These are phyloP conservation scores for Sesbania bispinosa DNA, from an alignment of 306 rosid genomes.

Conservation along the genomic window DNA sequence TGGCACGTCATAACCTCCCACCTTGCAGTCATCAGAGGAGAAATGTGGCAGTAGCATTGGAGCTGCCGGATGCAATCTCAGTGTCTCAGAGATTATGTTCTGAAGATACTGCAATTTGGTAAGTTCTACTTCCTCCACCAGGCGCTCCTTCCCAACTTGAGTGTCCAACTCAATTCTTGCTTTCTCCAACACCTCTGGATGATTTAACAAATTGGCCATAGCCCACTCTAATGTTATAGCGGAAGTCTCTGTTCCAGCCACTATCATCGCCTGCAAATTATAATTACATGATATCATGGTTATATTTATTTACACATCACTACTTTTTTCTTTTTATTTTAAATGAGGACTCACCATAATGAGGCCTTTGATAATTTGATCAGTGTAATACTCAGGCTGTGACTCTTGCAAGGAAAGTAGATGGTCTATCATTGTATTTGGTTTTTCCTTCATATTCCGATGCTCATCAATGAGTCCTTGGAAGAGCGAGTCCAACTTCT, in stretches of 20 bases:
- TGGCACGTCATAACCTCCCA: conserved; percentile 46
- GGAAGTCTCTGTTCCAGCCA: conserved; percentile 61
- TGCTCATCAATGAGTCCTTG: conserved; percentile 64
- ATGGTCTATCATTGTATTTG: conserved; percentile 50
- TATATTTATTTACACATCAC: neutral
- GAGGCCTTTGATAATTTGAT: conserved; percentile 60
- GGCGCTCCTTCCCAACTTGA: conserved; percentile 34
- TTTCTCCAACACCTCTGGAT: conserved; percentile 41
- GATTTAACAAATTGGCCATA: conserved; percentile 44
- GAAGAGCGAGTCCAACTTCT: conserved; percentile 33
- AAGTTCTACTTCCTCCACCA: conserved; percentile 45
- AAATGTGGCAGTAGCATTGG: conserved; percentile 47
- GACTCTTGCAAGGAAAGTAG: conserved; percentile 46
- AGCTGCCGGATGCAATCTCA: conserved; percentile 37
- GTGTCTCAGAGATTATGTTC: conserved; percentile 42
- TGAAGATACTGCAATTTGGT: conserved; percentile 45
- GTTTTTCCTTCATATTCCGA: conserved; percentile 18
- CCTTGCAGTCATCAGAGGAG: conserved; percentile 38
- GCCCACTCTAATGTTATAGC: conserved; percentile 61
- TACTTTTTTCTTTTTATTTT: neutral
- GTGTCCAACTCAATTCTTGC: conserved; percentile 42
- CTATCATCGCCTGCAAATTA: conserved; percentile 36
- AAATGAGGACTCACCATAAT: conserved; percentile 50
- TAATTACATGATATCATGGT: neutral
- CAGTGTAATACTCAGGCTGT: conserved; percentile 51